Percentiles rank a stretch among this genome's conserved stretches.
Conservation (phyloP, 768 basidiomycete species). For the Panaeolus papilionaceus region DNA sequence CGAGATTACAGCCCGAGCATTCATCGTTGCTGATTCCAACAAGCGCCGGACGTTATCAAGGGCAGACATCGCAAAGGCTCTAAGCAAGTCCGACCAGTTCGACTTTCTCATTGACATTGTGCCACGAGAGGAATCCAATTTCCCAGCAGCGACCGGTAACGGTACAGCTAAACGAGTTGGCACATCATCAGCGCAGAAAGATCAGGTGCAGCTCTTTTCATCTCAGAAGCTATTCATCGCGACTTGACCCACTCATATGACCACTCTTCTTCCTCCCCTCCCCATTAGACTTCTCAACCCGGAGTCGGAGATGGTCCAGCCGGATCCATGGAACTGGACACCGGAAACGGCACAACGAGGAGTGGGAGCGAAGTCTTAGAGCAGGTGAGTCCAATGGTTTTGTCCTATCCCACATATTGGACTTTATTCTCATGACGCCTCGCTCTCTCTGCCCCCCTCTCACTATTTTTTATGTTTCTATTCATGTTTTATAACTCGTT, state of each 20-base stretch:
- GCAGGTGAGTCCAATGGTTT: constrained; percentile 8
- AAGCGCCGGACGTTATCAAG: constrained; percentile 96
- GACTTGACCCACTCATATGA: constrained; percentile 14
- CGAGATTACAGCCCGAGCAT: constrained; percentile 95
- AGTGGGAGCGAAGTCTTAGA: constrained; percentile 17
- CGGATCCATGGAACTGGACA: constrained; percentile 16
- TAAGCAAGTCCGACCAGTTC: constrained; percentile 93
- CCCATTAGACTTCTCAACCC: neutral
- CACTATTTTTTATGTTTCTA: neutral
- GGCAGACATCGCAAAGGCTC: constrained; percentile 91
- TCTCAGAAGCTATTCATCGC: neutral
- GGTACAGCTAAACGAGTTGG: constrained; percentile 12
- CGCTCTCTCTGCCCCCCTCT: neutral
- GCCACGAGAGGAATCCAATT: constrained; percentile 76
- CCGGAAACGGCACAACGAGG: constrained; percentile 7
- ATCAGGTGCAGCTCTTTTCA: constrained; percentile 17
- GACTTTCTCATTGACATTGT: constrained; percentile 98
- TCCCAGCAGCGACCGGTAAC: constrained; percentile 27
- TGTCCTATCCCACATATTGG: neutral
- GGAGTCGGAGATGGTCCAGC: constrained; percentile 3
- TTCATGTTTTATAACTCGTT: neutral
- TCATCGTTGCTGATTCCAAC: constrained; percentile 93
- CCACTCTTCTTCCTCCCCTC: neutral
- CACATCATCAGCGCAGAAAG: constrained; percentile 15
- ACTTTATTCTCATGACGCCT: constrained; percentile 6